Percentiles rank a stretch among this genome's conserved stretches.
Evolutionary conservation across 441 rosid species (phyloP).

Genomic region (Erodium moschatum): DNA sequence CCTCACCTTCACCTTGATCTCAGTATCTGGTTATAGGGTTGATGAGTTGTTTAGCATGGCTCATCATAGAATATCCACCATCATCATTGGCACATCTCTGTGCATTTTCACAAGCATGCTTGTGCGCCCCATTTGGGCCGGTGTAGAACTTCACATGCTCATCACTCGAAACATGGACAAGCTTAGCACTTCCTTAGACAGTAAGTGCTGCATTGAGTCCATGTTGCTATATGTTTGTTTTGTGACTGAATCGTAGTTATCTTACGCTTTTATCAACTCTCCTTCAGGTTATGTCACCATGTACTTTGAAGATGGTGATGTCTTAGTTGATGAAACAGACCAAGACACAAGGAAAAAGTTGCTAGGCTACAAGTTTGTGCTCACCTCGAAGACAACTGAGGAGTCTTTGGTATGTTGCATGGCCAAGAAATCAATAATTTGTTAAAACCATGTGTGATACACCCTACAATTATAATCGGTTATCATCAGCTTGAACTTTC

Average conservation of each 20-base stretch:
- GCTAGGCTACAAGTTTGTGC: constrained; percentile 42
- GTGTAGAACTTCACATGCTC: constrained; percentile 46
- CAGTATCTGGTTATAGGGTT: constrained; percentile 45
- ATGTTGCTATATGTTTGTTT: not conserved
- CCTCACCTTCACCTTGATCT: constrained; percentile 52
- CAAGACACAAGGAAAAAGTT: constrained; percentile 27
- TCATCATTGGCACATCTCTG: constrained; percentile 43
- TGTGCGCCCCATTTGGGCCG: constrained; percentile 59
- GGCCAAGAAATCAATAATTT: not conserved
- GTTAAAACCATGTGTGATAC: not conserved
- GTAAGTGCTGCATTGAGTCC: constrained; percentile 18
- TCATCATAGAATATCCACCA: constrained; percentile 39
- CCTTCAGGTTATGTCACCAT: constrained; percentile 19
- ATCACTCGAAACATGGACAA: constrained; percentile 39
- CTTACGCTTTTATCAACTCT: not conserved
- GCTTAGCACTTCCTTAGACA: constrained; percentile 43
- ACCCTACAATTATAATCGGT: too few species aligned
- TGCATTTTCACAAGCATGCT: constrained; percentile 47
- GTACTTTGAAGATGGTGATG: constrained; percentile 31
- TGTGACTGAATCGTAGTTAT: not conserved
- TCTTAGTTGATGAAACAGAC: constrained; percentile 14
- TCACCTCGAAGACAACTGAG: constrained; percentile 52
- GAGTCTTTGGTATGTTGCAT: constrained; percentile 42
- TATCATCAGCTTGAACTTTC: not conserved
- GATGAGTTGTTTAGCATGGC: constrained; percentile 40